These are phyloP conservation scores for Phytophthora sp. DNA, from an alignment of 352 stramenopile genomes.

Conservation along the genomic window DNA sequence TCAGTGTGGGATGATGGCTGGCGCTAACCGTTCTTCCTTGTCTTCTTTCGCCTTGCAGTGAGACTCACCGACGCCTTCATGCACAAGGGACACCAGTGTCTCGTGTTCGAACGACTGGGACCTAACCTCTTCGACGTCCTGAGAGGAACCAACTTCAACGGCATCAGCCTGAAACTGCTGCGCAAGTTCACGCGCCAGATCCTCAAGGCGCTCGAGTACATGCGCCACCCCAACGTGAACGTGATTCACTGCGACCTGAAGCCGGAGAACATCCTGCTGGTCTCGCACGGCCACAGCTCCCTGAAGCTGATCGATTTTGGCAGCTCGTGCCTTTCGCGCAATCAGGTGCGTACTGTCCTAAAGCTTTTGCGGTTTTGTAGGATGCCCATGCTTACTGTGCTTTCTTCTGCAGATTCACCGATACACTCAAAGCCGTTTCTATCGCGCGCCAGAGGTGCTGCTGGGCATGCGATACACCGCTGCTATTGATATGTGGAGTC, in stretches of 20 bases:
- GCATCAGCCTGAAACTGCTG: conserved; percentile 94
- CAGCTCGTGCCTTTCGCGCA: conserved; percentile 95
- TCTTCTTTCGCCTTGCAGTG: conserved; percentile 52
- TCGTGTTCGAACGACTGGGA: conserved; percentile 98
- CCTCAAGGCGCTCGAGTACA: conserved; percentile 83
- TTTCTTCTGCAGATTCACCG: conserved; percentile 89
- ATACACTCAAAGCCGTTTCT: conserved; percentile 99
- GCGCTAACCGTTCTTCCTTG: conserved; percentile 17
- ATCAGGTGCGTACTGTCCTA: conserved; percentile 55
- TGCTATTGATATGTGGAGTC: conserved; percentile 91
- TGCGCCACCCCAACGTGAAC: conserved; percentile 91
- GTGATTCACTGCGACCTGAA: conserved; percentile 99
- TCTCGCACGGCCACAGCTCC: conserved; percentile 92
- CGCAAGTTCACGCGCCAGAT: conserved; percentile 97
- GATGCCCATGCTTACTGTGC: not conserved
- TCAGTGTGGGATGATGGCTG: conserved; percentile 3
- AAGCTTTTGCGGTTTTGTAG: not conserved
- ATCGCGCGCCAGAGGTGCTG: conserved; percentile 92
- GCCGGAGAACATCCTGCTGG: conserved; percentile 98
- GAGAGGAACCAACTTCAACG: conserved; percentile 93
- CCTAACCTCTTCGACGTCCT: conserved; percentile 98
- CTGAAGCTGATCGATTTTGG: conserved; percentile 99
- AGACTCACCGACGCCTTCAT: conserved; percentile 95
- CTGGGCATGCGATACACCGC: conserved; percentile 82
- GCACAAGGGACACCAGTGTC: conserved; percentile 96